Evolutionary conservation across 225 moss, liverwort and hornwort species (phyloP).

Genomic region (Polytrichum commune): DNA sequence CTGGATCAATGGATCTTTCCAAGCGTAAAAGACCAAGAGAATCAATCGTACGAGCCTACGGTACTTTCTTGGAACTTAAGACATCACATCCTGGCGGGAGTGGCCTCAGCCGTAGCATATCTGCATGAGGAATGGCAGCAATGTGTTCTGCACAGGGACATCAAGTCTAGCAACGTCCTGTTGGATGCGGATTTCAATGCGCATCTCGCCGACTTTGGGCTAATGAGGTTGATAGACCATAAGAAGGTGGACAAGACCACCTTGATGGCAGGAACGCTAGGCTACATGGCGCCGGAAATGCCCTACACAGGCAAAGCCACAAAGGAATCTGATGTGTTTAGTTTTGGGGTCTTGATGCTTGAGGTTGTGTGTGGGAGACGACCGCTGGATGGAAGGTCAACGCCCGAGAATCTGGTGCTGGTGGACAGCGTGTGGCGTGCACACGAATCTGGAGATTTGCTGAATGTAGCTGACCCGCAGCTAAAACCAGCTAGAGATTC

Average conservation of each 20-base stretch:
- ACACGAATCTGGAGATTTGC: slow-evolving; percentile 13
- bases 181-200: slow-evolving; percentile 29
- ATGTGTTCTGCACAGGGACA: slow-evolving; percentile 28
- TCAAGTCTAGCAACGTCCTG: slow-evolving; percentile 40
- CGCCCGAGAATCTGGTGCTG: slow-evolving; percentile 4
- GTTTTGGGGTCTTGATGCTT: slow-evolving; percentile 56
- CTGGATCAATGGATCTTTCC: slow-evolving; percentile 22
- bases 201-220: slow-evolving; percentile 28
- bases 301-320: slow-evolving; percentile 25
- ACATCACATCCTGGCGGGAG: slow-evolving; percentile 25
- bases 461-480: slow-evolving; percentile 16
- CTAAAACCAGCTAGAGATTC: background rate
- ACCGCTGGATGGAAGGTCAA: slow-evolving; percentile 1
- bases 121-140: slow-evolving; percentile 38
- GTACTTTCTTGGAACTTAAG: slow-evolving; percentile 27
- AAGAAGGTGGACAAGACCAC: slow-evolving; percentile 17
- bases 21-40: background rate
- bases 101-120: slow-evolving; percentile 30
- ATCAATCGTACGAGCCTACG: background rate
- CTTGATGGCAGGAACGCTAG: slow-evolving; percentile 23
- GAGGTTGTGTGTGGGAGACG: slow-evolving; percentile 43
- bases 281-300: slow-evolving; percentile 59
- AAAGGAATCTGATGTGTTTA: slow-evolving; percentile 46
- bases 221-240: slow-evolving; percentile 25
- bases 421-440: slow-evolving; percentile 33